phyloP scores from a whole-genome alignment of 768 basidiomycete genomes.

The Hirschioporus abietinus region DNA sequence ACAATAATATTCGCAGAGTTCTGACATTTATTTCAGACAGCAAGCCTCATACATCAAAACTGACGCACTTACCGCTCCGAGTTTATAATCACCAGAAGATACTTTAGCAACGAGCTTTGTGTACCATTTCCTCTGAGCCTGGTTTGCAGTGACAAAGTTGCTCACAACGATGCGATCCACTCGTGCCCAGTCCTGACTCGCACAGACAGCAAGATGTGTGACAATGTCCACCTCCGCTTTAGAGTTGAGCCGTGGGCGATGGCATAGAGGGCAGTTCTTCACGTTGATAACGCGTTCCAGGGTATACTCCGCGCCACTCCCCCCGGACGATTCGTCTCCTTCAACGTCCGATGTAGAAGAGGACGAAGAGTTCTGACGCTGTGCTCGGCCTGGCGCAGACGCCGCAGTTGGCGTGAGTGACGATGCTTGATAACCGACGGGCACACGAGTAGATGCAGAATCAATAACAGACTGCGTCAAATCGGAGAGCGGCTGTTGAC shows the following conservation, averaged over 20 bases:
- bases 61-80: conserved; percentile 71
- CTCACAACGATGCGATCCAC: conserved; percentile 88
- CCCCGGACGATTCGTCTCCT: conserved; percentile 24
- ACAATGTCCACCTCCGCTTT: conserved; percentile 94
- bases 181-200: conserved; percentile 86
- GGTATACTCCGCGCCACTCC: conserved; percentile 25
- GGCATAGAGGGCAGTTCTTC: conserved; percentile 90
- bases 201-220: conserved; percentile 95
- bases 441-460: conserved; percentile 3
- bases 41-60: background rate
- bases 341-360: conserved; percentile 38
- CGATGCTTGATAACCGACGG: background rate
- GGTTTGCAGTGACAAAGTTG: conserved; percentile 89
- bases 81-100: conserved; percentile 77
- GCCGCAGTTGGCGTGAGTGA: background rate
- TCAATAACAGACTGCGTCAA: conserved; percentile 20
- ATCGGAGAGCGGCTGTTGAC: conserved; percentile 37
- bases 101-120: conserved; percentile 86
- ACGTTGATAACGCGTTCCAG: conserved; percentile 92
- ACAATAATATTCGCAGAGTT: conserved; percentile 99
- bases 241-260: conserved; percentile 75
- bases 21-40: conserved; percentile 28
- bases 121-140: conserved; percentile 97
- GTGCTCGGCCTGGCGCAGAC: conserved; percentile 13
- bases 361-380: conserved; percentile 33